Base-by-base conservation (phyloP, 2,329 filamentous ascomycete genomes). In the Didymella sp. region DNA sequence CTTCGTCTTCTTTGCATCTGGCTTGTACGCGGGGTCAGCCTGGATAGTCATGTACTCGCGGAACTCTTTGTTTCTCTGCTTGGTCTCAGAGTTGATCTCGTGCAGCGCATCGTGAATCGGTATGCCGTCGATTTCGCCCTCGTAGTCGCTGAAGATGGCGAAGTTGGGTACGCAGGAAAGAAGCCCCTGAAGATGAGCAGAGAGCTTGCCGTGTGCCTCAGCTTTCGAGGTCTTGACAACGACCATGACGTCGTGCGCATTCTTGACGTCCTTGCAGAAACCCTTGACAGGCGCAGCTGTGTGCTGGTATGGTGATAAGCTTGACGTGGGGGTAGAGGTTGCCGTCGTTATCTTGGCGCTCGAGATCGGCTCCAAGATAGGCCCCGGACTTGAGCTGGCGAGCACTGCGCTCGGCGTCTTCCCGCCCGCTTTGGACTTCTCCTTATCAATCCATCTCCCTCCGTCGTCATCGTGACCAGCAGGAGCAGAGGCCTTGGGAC, bases 151-250 rank as follows among this genome's bases (percentile, higher is more conserved):
- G 73, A 85, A 86, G 64, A 87, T 81, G 47, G 81, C 78, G 49
- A 81, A 82, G 68, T 85, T 75, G 28, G 82, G 80, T 38, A 84
- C 78, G 73, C 85, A 87, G 60, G 78, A 77, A 19, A 87, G 76
- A 0, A 83, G 84, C 1, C 82, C 84, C 47, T 77, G 69, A 56
- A 85, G 79, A 62, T 86, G 84, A 2, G 79, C 72, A 1, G 84
- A 83, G 2, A 87, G 77, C 66, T 85, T 85, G 25, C 82, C 78
- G 50, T 77, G 71, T 13, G 83, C 78, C 63, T 87, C 84, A 7
- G 83, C 84, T 15, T 84, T 84, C 50, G 84, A 85, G 0, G 85
- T 87, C 60, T 83, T 82, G 59, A 87, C 76, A 9, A 86, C 75
- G 15, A 87, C 79, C 57, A 86, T 81, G 43, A 86, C 72, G 65